These are phyloP conservation scores for Halenospora varia DNA, from an alignment of 495 filamentous ascomycete species.

Conservation along the genomic window DNA sequence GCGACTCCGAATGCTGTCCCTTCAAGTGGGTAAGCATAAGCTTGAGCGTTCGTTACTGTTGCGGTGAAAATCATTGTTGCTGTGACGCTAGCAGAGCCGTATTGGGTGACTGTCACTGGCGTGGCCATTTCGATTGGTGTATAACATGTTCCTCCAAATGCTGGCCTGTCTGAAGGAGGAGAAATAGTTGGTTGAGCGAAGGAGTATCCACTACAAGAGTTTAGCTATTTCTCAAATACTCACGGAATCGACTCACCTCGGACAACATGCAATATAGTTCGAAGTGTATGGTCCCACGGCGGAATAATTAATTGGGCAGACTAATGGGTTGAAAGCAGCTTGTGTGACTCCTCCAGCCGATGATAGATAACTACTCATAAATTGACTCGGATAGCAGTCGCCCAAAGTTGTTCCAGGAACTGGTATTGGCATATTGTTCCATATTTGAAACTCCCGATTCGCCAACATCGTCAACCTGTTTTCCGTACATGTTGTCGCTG, in stretches of 20 bases:
- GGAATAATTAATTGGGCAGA: conserved; percentile 21
- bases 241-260: conserved; percentile 11
- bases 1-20: conserved; percentile 16
- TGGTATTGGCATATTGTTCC: conserved; percentile 24
- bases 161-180: conserved; percentile 17
- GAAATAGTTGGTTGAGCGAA: conserved; percentile 7
- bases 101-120: conserved; percentile 11
- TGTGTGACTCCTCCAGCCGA: conserved; percentile 8
- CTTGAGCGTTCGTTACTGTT: conserved; percentile 10
- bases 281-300: conserved; percentile 6
- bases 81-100: conserved; percentile 11
- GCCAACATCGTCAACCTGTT: conserved; percentile 22
- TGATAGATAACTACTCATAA: conserved; percentile 16
- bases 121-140: conserved; percentile 1
- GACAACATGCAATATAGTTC: conserved; percentile 28
- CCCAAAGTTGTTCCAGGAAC: conserved; percentile 23
- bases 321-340: conserved; percentile 22
- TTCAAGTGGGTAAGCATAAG: conserved; percentile 24
- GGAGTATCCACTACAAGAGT: conserved; percentile 6
- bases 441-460: conserved; percentile 18
- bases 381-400: conserved; percentile 27
- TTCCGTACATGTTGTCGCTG: conserved; percentile 21
- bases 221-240: not conserved
- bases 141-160: conserved; percentile 26
- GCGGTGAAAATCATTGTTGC: conserved; percentile 10